A percentile compares a stretch with the other conserved stretches of the same genome.
phyloP scores from a whole-genome alignment of 306 rosid species.

The Trifolium fragiferum region DNA sequence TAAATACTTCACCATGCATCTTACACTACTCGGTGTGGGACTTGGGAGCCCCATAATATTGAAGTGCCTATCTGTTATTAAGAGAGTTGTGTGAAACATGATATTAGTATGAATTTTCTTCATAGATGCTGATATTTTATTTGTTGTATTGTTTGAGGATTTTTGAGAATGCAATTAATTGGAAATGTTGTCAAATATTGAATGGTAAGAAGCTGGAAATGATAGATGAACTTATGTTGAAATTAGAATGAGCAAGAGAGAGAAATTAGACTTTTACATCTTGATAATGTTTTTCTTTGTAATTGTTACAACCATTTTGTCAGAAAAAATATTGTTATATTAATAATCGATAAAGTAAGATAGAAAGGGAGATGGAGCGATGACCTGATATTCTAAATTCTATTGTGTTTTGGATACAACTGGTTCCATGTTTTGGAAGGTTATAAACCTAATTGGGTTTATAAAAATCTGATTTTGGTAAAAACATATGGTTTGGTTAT shows the following conservation, averaged over 20 bases:
- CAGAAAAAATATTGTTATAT: no score
- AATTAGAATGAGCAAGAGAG: not conserved
- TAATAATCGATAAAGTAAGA: no score
- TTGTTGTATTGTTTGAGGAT: conserved; percentile 1
- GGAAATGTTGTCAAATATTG: conserved; percentile 14
- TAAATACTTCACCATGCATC: not conserved
- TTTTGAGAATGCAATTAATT: conserved; percentile 17
- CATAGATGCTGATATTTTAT: not conserved
- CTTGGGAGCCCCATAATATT: not conserved
- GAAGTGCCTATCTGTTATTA: not conserved
- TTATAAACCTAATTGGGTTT: no score
- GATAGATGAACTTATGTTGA: not conserved
- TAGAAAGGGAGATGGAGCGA: no score
- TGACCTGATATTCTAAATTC: no score
- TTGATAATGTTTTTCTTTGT: not conserved
- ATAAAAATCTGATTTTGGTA: no score
- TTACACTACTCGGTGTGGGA: not conserved
- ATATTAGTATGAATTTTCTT: not conserved
- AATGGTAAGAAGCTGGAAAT: conserved; percentile 16
- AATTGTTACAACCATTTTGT: not conserved
- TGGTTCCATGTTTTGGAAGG: no score
- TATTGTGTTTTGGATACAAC: no score
- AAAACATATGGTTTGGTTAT: no score
- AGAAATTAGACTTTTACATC: not conserved
- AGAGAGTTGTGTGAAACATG: not conserved